phyloP scores from a whole-genome alignment of 495 filamentous ascomycete genomes.

The Penicillium mononematosum region DNA sequence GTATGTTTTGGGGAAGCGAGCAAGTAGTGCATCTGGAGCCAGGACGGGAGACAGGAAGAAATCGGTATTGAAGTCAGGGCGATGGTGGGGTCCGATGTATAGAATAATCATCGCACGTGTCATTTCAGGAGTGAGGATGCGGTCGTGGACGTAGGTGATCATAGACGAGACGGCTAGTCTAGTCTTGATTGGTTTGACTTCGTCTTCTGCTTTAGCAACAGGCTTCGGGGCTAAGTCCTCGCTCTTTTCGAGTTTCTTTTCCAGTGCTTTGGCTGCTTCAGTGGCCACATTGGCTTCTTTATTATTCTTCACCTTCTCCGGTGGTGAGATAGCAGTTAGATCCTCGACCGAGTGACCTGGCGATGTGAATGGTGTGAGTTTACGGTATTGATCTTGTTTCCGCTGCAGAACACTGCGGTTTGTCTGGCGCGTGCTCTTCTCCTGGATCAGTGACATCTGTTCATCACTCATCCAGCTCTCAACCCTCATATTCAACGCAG shows the following conservation, averaged over 20 bases:
- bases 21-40: slow-evolving; percentile 78
- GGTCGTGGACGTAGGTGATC: slow-evolving; percentile 96
- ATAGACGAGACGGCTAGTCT: slow-evolving; percentile 89
- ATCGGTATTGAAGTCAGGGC: slow-evolving; percentile 89
- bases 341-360: slow-evolving; percentile 64
- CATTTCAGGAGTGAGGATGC: slow-evolving; percentile 94
- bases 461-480: slow-evolving; percentile 99
- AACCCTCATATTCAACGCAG: slow-evolving; percentile 89
- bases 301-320: slow-evolving; percentile 41
- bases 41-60: slow-evolving; percentile 86
- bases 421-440: slow-evolving; percentile 70
- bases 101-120: slow-evolving; percentile 99
- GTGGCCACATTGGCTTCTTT: slow-evolving; percentile 28
- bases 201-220: slow-evolving; percentile 47
- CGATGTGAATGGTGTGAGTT: slow-evolving; percentile 59
- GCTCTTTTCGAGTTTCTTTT: slow-evolving; percentile 25
- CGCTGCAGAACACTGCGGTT: slow-evolving; percentile 72
- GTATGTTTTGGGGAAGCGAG: slow-evolving; percentile 84
- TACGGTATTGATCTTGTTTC: slow-evolving; percentile 71
- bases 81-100: slow-evolving; percentile 89
- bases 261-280: slow-evolving; percentile 29
- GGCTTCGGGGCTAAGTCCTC: slow-evolving; percentile 31
- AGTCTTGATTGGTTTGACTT: slow-evolving; percentile 71
- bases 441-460: slow-evolving; percentile 90
- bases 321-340: slow-evolving; percentile 22